These are phyloP conservation scores for Neofusicoccum kwambonambiense DNA, from an alignment of 2,329 filamentous ascomycete species.

Conservation along the genomic window DNA sequence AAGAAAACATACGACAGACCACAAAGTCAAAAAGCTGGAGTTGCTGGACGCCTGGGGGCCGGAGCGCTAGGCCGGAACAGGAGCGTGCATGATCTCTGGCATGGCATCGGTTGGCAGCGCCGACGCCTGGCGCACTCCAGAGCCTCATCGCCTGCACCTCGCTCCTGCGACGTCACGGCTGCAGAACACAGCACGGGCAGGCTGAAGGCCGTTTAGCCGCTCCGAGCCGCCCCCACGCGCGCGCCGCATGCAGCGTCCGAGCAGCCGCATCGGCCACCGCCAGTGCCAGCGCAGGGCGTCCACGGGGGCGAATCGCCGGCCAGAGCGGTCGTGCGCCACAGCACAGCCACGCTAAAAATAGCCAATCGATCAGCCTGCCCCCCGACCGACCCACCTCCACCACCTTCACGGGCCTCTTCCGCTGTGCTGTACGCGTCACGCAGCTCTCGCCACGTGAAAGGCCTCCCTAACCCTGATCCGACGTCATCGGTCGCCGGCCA, in stretches of 20 bases:
- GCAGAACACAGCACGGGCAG: background rate
- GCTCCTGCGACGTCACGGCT: constrained; percentile 1
- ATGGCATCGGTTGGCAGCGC: background rate
- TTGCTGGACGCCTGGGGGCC: background rate
- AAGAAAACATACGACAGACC: background rate
- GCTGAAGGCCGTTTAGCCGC: background rate
- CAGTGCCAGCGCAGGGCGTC: background rate
- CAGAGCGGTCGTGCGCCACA: background rate
- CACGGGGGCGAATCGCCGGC: background rate
- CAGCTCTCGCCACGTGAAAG: constrained; percentile 8
- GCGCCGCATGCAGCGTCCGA: background rate
- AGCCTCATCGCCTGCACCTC: background rate
- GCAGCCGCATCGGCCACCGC: background rate
- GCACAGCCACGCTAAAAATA: constrained; percentile 16
- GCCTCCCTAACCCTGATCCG: background rate
- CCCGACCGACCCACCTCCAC: background rate
- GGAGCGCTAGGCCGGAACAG: background rate
- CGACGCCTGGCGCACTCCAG: background rate
- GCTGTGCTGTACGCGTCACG: background rate
- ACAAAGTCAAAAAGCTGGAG: background rate
- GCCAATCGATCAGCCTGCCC: background rate
- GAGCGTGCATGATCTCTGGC: background rate
- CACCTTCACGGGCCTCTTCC: background rate
- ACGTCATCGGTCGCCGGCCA: background rate
- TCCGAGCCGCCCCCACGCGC: background rate